These are phyloP conservation scores for Aschersonia sp. DNA, from an alignment of 2,329 filamentous ascomycete genomes.

Conservation along the genomic window DNA sequence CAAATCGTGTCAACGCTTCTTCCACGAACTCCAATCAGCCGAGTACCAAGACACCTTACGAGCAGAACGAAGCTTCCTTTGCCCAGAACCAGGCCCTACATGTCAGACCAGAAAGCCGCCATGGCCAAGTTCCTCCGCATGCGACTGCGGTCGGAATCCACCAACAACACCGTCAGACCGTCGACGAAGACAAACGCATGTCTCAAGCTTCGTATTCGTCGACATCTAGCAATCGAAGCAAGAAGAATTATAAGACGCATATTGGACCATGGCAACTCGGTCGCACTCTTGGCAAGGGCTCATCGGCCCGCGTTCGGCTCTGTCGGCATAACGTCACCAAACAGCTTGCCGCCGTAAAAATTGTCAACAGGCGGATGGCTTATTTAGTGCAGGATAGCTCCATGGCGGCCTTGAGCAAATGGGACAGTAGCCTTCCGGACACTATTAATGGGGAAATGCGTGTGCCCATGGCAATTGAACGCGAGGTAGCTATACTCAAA, in stretches of 20 bases:
- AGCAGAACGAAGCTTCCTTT: conserved; percentile 8
- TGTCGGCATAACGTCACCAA: conserved; percentile 69
- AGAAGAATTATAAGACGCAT: conserved; percentile 46
- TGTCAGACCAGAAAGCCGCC: conserved; percentile 1
- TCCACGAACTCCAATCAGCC: conserved; percentile 13
- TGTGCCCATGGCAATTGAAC: conserved; percentile 79
- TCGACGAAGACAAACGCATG: conserved; percentile 20
- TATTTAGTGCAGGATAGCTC: conserved; percentile 75
- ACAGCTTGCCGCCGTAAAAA: conserved; percentile 84
- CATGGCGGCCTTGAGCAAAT: conserved; percentile 66
- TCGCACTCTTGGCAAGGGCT: conserved; percentile 76
- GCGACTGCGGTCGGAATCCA: neutral
- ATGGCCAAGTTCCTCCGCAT: neutral
- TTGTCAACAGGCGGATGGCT: conserved; percentile 72
- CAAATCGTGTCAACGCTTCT: conserved; percentile 29
- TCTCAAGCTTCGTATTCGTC: conserved; percentile 27
- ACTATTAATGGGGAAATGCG: conserved; percentile 46
- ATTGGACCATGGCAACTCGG: conserved; percentile 93
- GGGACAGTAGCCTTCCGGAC: conserved; percentile 43
- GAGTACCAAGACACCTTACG: conserved; percentile 15
- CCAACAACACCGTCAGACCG: conserved; percentile 12
- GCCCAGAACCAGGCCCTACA: conserved; percentile 3
- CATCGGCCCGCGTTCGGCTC: conserved; percentile 74
- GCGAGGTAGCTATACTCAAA: conserved; percentile 95
- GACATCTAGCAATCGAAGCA: conserved; percentile 23